Evolutionary conservation across 331 rosid genomes (phyloP), one percentile per base, ranked within the genome.

Genomic region (Erythrophleum ivorense): DNA sequence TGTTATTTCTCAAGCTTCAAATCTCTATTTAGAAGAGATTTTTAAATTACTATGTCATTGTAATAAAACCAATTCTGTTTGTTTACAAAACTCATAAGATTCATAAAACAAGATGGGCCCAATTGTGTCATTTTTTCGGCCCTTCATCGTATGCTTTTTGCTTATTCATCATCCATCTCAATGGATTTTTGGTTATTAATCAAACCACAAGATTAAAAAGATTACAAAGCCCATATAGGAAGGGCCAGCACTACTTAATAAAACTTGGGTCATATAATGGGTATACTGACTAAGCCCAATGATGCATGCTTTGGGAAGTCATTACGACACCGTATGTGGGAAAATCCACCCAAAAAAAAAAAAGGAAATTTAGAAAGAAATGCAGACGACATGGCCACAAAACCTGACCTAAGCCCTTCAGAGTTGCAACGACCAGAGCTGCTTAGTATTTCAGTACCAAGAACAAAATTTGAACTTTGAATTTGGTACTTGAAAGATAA

Each of bases 341-440:
- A 31, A 36, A 36, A 33, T 41, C 1, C 0, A 12, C n/a, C 11
- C 16, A 40, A 6, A 7, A 21, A 33, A 19, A 43, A 10, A 6
- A 10, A 8, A 4, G 33, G 15, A 34, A 10, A 71, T 75, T 0
- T 55, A 8, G 50, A 36, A 66, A 33, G 60, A 6, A 3, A 18
- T 6, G 77, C 2, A 43, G 41, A 49, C 69, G 79, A 14, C n/a
- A 12, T 45, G 14, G 1, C 4, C 52, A 46, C 19, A 36, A 69
- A 50, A 67, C 81, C 33, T 73, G 53, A 84, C 84, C 84, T 78
- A 84, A 78, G 73, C 78, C 82, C 86, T 55, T 49, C 46, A 6
- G 6, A 68, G 64, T 21, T 43, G 78, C 78, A 57, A 62, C 46
- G 69, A 31, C 45, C 50, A 31, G 43, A 59, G 21, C 70, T 55